Evolutionary conservation across 306 rosid genomes (phyloP).

Genomic region (Vigna trinervia): DNA sequence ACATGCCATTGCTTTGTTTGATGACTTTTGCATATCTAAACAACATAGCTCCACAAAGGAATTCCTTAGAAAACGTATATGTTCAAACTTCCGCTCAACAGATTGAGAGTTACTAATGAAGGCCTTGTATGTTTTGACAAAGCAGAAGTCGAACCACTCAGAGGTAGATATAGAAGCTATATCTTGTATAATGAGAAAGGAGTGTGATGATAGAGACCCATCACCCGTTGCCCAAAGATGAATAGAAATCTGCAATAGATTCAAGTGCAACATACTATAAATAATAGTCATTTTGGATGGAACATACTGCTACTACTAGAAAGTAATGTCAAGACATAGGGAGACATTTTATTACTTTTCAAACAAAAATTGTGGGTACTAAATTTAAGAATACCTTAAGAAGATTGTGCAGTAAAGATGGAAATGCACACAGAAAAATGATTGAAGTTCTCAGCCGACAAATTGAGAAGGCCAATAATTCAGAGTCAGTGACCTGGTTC

Average conservation of each 20-base stretch:
- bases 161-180: constrained; percentile 65
- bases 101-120: constrained; percentile 70
- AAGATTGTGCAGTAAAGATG: constrained; percentile 67
- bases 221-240: constrained; percentile 91
- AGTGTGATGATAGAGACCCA: constrained; percentile 64
- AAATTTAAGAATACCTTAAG: constrained; percentile 63
- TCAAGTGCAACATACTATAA: constrained; percentile 10
- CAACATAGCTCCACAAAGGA: constrained; percentile 86
- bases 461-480: constrained; percentile 73
- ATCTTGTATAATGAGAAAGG: constrained; percentile 75
- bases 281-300: too few relatives aligned
- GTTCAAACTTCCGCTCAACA: constrained; percentile 63
- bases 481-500: constrained; percentile 72
- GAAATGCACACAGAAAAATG: constrained; percentile 68
- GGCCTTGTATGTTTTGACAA: constrained; percentile 75
- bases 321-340: not conserved
- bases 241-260: constrained; percentile 74
- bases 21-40: constrained; percentile 77
- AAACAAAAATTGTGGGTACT: constrained; percentile 7
- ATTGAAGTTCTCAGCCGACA: constrained; percentile 72
- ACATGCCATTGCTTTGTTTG: constrained; percentile 64
- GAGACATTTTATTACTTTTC: constrained; percentile 16
- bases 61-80: constrained; percentile 64
- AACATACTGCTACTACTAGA: not conserved
- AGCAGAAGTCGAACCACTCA: constrained; percentile 75